Percentiles rank a stretch among this genome's conserved stretches.
Evolutionary conservation across 257 asterid genomes (phyloP).

Genomic region (Lithospermum erythrorhizon): DNA sequence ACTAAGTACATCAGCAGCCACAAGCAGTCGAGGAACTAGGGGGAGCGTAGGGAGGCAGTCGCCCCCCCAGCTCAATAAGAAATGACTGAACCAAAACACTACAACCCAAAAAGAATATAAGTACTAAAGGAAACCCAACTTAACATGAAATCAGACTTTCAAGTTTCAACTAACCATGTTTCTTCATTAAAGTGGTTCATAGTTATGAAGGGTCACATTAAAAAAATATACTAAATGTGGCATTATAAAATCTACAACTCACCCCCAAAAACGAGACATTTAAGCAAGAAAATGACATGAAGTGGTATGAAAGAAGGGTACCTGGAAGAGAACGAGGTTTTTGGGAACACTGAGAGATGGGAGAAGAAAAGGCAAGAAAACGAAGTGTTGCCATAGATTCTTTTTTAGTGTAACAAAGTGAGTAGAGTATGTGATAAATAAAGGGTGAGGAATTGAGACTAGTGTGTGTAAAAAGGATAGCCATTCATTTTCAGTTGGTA

Average conservation of each 20-base stretch:
- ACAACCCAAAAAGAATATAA: no score
- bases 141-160: background rate
- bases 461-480: slow-evolving; percentile 51
- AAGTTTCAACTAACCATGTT: background rate
- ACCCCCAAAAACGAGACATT: no score
- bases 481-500: slow-evolving; percentile 38
- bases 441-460: background rate
- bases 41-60: no score
- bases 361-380: slow-evolving; percentile 46
- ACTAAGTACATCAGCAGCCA: no score
- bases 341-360: slow-evolving; percentile 36
- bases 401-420: slow-evolving; percentile 3
- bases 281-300: slow-evolving; percentile 3
- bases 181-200: no score
- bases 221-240: no score
- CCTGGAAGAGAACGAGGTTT: slow-evolving; percentile 45
- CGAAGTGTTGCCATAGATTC: slow-evolving; percentile 56
- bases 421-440: slow-evolving; percentile 1
- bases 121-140: no score
- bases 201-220: no score
- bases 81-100: no score
- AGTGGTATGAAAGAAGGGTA: slow-evolving; percentile 11
- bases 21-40: no score
- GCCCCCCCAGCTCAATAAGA: no score
- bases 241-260: no score